phyloP scores from a whole-genome alignment of 768 basidiomycete genomes.

The Gymnopilus junonius region DNA sequence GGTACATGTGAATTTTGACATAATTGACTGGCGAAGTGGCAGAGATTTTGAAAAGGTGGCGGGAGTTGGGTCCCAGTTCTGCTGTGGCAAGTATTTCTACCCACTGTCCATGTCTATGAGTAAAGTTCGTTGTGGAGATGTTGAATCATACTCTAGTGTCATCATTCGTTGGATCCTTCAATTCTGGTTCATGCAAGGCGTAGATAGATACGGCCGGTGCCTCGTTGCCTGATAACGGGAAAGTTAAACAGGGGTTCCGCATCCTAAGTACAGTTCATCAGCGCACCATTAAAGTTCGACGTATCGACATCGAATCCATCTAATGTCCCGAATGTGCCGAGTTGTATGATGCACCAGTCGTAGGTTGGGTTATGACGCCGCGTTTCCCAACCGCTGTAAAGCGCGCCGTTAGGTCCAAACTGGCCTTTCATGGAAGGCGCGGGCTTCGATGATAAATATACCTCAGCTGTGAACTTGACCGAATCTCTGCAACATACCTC shows the following conservation, averaged over 20 bases:
- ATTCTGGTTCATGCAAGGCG: conserved; percentile 48
- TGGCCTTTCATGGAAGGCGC: conserved; percentile 92
- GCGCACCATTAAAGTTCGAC: conserved; percentile 85
- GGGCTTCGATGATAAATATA: conserved; percentile 54
- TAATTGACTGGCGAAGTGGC: conserved; percentile 61
- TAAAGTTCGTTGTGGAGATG: background rate
- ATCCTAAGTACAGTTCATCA: background rate
- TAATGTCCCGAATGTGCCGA: conserved; percentile 78
- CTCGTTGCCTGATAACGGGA: conserved; percentile 68
- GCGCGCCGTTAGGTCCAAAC: conserved; percentile 93
- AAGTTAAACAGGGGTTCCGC: conserved; percentile 7
- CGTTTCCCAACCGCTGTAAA: conserved; percentile 95
- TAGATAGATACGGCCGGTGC: conserved; percentile 83
- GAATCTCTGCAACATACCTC: conserved; percentile 54
- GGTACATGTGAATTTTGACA: conserved; percentile 94
- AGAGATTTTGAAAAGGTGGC: conserved; percentile 84
- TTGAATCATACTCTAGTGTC: conserved; percentile 52
- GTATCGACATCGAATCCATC: conserved; percentile 94
- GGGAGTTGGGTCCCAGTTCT: conserved; percentile 79
- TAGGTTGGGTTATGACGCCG: conserved; percentile 85
- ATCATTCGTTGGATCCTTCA: conserved; percentile 47
- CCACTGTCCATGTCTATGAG: conserved; percentile 62
- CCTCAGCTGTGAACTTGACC: background rate
- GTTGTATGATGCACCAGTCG: conserved; percentile 94
- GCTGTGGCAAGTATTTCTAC: conserved; percentile 75